Percentiles rank a stretch among this genome's conserved stretches.
Conservation (phyloP, 768 basidiomycete genomes). For the Collybia nuda region DNA sequence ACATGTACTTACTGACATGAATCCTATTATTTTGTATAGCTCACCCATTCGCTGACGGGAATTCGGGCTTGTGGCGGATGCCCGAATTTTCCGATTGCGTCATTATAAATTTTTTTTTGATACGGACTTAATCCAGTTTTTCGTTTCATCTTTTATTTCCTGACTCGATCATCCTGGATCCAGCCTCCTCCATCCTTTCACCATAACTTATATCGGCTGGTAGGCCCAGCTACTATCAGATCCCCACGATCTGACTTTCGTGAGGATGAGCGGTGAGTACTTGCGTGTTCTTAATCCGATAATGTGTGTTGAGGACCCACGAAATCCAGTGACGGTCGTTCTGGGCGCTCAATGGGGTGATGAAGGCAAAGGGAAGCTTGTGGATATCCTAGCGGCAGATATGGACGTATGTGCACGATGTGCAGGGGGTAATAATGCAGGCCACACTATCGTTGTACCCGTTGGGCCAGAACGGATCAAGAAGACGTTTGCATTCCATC, state of each 20-base stretch:
- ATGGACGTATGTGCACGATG: constrained; percentile 93
- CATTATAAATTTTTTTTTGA: no score
- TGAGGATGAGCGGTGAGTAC: constrained; percentile 6
- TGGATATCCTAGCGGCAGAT: constrained; percentile 90
- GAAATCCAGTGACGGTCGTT: constrained; percentile 59
- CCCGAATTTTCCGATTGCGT: no score
- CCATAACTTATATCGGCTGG: background rate
- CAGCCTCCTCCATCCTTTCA: no score
- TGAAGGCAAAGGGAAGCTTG: constrained; percentile 94
- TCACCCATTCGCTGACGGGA: no score
- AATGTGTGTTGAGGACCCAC: constrained; percentile 1
- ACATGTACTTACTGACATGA: no score
- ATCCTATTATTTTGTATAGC: no score
- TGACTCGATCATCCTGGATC: no score
- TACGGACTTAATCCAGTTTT: no score
- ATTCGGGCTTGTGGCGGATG: no score
- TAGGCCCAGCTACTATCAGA: background rate
- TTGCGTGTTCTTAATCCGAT: constrained; percentile 2
- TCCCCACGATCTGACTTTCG: no score
- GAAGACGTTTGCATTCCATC: constrained; percentile 93
- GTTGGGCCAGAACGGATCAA: constrained; percentile 64
- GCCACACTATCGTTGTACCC: constrained; percentile 94
- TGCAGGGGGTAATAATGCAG: constrained; percentile 98
- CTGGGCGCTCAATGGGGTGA: constrained; percentile 92
- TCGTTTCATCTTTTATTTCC: no score